phyloP scores from a whole-genome alignment of 2,329 filamentous ascomycete genomes.

The Colletotrichum falcatum region DNA sequence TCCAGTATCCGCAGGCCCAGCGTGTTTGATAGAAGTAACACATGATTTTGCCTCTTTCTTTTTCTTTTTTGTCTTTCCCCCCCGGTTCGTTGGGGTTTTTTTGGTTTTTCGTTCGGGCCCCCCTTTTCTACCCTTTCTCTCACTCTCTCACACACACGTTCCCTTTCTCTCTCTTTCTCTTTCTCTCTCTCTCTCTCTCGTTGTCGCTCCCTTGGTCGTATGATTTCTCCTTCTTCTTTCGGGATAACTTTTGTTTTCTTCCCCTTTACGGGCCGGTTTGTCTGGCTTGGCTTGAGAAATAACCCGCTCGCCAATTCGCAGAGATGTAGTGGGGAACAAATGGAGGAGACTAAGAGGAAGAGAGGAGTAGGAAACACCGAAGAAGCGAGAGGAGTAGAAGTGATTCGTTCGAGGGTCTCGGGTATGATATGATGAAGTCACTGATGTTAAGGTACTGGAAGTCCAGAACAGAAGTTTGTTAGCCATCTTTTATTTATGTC shows the following conservation, averaged over 20 bases:
- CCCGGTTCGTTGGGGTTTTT: not conserved
- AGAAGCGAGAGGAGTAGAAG: slow-evolving; percentile 37
- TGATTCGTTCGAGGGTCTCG: slow-evolving; percentile 37
- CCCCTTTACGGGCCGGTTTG: slow-evolving; percentile 31
- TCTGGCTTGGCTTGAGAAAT: slow-evolving; percentile 31
- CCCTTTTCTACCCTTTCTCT: not conserved
- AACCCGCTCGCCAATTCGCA: slow-evolving; percentile 21
- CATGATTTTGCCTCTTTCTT: slow-evolving; percentile 64
- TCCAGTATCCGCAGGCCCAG: slow-evolving; percentile 90
- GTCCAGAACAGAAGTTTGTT: slow-evolving; percentile 32
- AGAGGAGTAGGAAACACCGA: slow-evolving; percentile 16
- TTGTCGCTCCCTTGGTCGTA: not conserved
- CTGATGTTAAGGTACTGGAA: slow-evolving; percentile 20
- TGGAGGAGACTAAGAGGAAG: slow-evolving; percentile 26
- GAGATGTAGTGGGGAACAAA: slow-evolving; percentile 32
- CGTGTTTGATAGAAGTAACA: slow-evolving; percentile 95
- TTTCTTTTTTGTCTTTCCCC: not conserved
- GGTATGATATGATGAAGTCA: slow-evolving; percentile 36
- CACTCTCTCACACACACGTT: not conserved
- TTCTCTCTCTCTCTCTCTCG: not conserved
- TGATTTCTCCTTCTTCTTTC: slow-evolving; percentile 24
- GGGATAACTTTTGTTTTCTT: slow-evolving; percentile 5
- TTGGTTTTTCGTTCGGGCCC: not conserved
- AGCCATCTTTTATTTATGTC: slow-evolving; percentile 41
- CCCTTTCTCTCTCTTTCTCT: not conserved